Percentiles rank a stretch among this genome's conserved stretches.
Evolutionary conservation across 225 moss, liverwort and hornwort species (phyloP).

Genomic region (Ulota crispa): DNA sequence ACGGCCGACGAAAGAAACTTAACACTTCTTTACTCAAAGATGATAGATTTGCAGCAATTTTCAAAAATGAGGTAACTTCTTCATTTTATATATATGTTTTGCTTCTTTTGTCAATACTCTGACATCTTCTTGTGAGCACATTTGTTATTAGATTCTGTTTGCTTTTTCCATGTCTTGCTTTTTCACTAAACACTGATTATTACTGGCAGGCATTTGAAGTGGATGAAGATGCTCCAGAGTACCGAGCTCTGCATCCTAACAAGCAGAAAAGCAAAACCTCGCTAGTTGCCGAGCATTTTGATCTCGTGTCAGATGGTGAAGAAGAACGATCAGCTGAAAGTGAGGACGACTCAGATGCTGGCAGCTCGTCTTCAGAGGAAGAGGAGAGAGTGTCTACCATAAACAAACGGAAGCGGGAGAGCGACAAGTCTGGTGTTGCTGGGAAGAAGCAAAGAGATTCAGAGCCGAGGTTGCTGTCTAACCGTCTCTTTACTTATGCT

Average conservation of each 20-base stretch:
- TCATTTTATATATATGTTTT: background rate
- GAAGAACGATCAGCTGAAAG: constrained; percentile 29
- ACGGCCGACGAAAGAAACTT: constrained; percentile 47
- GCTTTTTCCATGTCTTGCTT: background rate
- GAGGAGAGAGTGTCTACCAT: constrained; percentile 37
- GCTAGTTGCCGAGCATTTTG: constrained; percentile 75
- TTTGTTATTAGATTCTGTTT: background rate
- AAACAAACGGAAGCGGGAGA: constrained; percentile 36
- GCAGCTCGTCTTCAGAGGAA: constrained; percentile 49
- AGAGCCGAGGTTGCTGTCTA: constrained; percentile 38
- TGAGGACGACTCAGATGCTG: constrained; percentile 31
- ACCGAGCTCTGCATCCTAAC: constrained; percentile 76
- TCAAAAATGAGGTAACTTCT: constrained; percentile 66
- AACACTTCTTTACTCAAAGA: constrained; percentile 66
- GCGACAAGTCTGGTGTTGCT: constrained; percentile 34
- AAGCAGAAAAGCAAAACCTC: constrained; percentile 65
- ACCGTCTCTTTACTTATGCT: background rate
- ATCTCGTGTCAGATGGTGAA: constrained; percentile 65
- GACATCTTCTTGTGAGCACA: background rate
- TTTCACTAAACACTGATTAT: background rate
- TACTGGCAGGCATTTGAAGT: constrained; percentile 79
- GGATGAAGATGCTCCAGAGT: constrained; percentile 78
- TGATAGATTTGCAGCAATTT: constrained; percentile 86
- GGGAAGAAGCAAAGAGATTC: constrained; percentile 39
- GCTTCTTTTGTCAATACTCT: constrained; percentile 4